Conservation (phyloP, 2,329 filamentous ascomycete genomes). For the Fusarium agapanthi region DNA sequence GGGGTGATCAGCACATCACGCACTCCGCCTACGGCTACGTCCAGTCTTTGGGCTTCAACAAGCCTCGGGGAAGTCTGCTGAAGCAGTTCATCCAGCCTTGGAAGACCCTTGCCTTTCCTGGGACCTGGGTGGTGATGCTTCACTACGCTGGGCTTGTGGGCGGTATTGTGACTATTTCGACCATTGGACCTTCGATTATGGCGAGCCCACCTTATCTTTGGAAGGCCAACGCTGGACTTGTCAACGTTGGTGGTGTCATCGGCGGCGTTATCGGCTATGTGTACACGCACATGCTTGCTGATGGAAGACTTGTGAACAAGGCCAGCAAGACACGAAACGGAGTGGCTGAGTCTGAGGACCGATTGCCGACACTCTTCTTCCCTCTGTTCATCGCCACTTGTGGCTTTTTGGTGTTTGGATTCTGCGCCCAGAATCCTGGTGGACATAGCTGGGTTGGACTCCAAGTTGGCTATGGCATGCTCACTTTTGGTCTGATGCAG, state of each 20-base stretch:
- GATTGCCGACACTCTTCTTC: slow-evolving; percentile 45
- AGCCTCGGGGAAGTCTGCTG: slow-evolving; percentile 4
- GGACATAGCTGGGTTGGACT: slow-evolving; percentile 47
- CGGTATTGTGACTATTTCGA: slow-evolving; percentile 47
- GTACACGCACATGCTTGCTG: slow-evolving; percentile 42
- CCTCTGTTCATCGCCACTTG: slow-evolving; percentile 43
- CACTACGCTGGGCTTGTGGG: slow-evolving; percentile 51
- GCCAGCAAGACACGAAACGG: slow-evolving; percentile 39
- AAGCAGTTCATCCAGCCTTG: slow-evolving; percentile 17
- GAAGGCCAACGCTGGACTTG: slow-evolving; percentile 45
- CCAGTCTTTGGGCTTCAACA: slow-evolving; percentile 16
- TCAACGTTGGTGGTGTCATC: slow-evolving; percentile 48
- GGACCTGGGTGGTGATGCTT: slow-evolving; percentile 49
- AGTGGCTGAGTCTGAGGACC: slow-evolving; percentile 45
- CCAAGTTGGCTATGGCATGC: slow-evolving; percentile 48
- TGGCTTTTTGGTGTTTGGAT: slow-evolving; percentile 50
- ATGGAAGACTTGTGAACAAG: slow-evolving; percentile 14
- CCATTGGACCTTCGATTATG: slow-evolving; percentile 46
- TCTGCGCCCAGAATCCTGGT: slow-evolving; percentile 47
- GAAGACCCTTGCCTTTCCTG: slow-evolving; percentile 40
- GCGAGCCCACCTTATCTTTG: slow-evolving; percentile 46
- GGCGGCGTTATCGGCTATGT: slow-evolving; percentile 43
- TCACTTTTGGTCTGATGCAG: slow-evolving; percentile 50
- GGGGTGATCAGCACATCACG: background rate
- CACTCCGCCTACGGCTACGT: slow-evolving; percentile 4